Percentiles rank a stretch among this genome's conserved stretches.
Evolutionary conservation across 1,139 yeast species (phyloP).

Genomic region (Scheffersomyces lignicola): DNA sequence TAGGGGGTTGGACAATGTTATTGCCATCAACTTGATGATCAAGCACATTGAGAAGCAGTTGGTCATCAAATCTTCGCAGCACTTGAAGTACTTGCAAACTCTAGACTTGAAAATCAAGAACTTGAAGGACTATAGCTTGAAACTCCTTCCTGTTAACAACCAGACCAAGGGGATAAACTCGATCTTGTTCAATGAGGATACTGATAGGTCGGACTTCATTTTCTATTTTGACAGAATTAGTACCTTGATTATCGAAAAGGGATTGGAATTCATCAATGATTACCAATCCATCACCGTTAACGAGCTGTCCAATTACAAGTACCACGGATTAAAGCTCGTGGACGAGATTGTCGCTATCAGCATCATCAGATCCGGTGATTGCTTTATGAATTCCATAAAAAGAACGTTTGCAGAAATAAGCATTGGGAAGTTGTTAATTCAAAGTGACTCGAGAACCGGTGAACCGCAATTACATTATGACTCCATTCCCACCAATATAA

Average conservation of each 20-base stretch:
- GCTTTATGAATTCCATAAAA: conserved; percentile 77
- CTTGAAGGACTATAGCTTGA: conserved; percentile 28
- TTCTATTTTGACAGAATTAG: conserved; percentile 85
- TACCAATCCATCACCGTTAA: conserved; percentile 29
- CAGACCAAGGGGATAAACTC: conserved; percentile 77
- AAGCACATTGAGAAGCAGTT: conserved; percentile 78
- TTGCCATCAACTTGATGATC: conserved; percentile 78
- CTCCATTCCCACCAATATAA: conserved; percentile 42
- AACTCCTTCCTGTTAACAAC: conserved; percentile 55
- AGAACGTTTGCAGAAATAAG: conserved; percentile 75
- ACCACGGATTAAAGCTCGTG: conserved; percentile 38
- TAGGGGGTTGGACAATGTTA: conserved; percentile 77
- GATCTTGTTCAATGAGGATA: conserved; percentile 54
- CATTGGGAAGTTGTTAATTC: conserved; percentile 82
- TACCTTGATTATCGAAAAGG: conserved; percentile 62
- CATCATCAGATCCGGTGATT: conserved; percentile 88
- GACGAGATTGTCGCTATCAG: conserved; percentile 69
- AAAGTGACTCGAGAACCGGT: conserved; percentile 84
- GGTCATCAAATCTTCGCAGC: conserved; percentile 60
- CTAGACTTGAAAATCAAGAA: conserved; percentile 47
- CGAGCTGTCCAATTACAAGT: conserved; percentile 45
- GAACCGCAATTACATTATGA: conserved; percentile 90
- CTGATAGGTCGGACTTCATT: conserved; percentile 73
- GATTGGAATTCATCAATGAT: conserved; percentile 50
- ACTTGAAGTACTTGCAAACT: conserved; percentile 56